Base-by-base conservation (phyloP, 495 filamentous ascomycete species). In the Letharia columbiana region DNA sequence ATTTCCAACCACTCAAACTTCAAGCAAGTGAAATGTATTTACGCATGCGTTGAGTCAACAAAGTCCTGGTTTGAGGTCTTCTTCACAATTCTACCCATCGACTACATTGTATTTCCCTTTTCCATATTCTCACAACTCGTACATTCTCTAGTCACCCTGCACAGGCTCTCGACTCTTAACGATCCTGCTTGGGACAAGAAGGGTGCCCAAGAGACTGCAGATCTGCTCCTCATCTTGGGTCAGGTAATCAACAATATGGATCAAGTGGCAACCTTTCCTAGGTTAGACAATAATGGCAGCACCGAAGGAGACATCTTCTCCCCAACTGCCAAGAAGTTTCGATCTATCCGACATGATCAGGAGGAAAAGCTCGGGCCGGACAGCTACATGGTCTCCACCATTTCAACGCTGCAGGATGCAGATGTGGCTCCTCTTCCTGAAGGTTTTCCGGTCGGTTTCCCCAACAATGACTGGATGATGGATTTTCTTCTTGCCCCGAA, bases 1-100 rank as follows among this genome's bases (percentile, higher is more conserved):
- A 28, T 31, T 10, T 17, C 37, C 39, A 15, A 61, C 9, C 6
- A 41, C 11, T 42, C 59, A 42, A 28, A 28, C 20, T 17, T 61
- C 10, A 12, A 61, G 59, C 39, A 44, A 61, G 11, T 44, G 59
- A 42, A 44, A 28, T 17, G 3, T 42, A 39, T 61, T 28, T 61
- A 61, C n/a, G 59, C 59, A 61, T 44, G 59, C 39, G 39, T 61
- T 31, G 58, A 60, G 20, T 60, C 58, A 50, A 58, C 18, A 18
- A 62, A 62, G 17, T 28, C 60, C 12, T 62, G 42, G 41, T 44
- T 62, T 15, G 42, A 49, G 20, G 15, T 62, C 12, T 62, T 49
- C 31, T 47, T 62, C 28, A 8, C 60, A 35, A 17, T 62, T 1
- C 60, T 42, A 6, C 60, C 41, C n/a, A 18, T 23, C 28, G 41